A percentile compares a stretch with the other conserved stretches of the same genome.
phyloP scores from a whole-genome alignment of 345 rosid genomes.

The Iberis pinnata region DNA sequence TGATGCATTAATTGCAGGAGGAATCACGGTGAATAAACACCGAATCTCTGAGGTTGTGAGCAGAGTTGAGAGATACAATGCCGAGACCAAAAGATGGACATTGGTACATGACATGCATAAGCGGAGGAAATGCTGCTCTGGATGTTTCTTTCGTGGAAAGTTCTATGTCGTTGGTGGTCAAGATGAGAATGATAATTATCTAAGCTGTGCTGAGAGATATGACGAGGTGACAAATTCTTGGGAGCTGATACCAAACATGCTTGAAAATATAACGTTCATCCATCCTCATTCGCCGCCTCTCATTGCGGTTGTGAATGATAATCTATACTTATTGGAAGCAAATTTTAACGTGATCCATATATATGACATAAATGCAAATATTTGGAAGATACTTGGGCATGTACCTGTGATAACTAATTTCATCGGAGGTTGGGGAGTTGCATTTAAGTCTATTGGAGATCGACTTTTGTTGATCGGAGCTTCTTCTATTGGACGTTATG shows the following conservation, averaged over 20 bases:
- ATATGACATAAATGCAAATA: constrained; percentile 40
- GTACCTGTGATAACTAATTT: constrained; percentile 33
- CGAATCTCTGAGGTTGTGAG: constrained; percentile 30
- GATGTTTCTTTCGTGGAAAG: no score
- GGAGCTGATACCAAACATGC: no score
- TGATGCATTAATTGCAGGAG: constrained; percentile 55
- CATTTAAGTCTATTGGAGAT: no score
- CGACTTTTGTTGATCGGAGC: no score
- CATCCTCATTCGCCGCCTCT: constrained; percentile 53
- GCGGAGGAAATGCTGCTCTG: no score
- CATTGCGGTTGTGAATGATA: constrained; percentile 49
- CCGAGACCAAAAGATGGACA: constrained; percentile 50
- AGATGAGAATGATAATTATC: no score
- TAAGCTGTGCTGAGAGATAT: no score
- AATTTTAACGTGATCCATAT: constrained; percentile 38
- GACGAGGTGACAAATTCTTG: no score
- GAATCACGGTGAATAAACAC: constrained; percentile 24
- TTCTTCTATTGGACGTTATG: no score
- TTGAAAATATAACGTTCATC: not conserved
- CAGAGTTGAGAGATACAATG: constrained; percentile 23
- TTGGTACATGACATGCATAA: constrained; percentile 38
- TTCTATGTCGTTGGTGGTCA: no score
- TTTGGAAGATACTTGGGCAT: constrained; percentile 53
- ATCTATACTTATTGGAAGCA: constrained; percentile 55
- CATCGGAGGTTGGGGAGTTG: no score